These are phyloP conservation scores for Pugionium dolabratum DNA, from an alignment of 345 rosid genomes.

Conservation along the genomic window DNA sequence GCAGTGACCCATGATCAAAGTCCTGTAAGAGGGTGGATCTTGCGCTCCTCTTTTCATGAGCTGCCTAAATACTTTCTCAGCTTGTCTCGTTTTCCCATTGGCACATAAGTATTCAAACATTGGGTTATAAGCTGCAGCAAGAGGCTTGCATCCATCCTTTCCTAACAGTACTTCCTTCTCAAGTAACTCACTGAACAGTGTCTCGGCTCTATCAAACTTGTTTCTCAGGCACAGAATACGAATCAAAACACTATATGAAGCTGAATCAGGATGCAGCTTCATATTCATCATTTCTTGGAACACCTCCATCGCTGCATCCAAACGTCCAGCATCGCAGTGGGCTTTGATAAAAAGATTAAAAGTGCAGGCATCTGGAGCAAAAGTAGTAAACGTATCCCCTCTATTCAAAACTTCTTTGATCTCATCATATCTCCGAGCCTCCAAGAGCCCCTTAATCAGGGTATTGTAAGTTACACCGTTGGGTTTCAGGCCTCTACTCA, in stretches of 20 bases:
- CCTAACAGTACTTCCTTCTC: conserved; percentile 51
- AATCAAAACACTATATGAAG: conserved; percentile 73
- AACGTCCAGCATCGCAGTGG: conserved; percentile 61
- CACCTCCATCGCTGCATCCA: conserved; percentile 57
- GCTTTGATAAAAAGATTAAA: conserved; percentile 66
- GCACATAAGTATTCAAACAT: conserved; percentile 68
- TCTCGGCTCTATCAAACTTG: conserved; percentile 67
- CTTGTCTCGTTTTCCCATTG: conserved; percentile 66
- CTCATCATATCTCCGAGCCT: conserved; percentile 55
- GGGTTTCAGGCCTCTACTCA: conserved; percentile 55
- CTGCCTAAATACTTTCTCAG: conserved; percentile 74
- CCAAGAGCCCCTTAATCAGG: conserved; percentile 74
- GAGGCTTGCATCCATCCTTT: conserved; percentile 58
- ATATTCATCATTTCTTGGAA: conserved; percentile 56
- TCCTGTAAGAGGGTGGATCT: conserved; percentile 69
- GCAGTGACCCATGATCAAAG: conserved; percentile 74
- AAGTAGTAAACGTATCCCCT: conserved; percentile 25
- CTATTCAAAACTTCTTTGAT: conserved; percentile 55
- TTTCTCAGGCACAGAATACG: conserved; percentile 56
- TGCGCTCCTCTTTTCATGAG: conserved; percentile 78
- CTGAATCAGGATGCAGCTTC: conserved; percentile 66
- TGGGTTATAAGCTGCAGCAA: conserved; percentile 78
- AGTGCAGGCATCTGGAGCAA: conserved; percentile 77
- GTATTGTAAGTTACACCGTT: conserved; percentile 66
- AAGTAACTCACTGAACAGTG: conserved; percentile 57